A percentile compares a stretch with the other conserved stretches of the same genome.
phyloP scores from a whole-genome alignment of 768 basidiomycete genomes.

The Auricularia auricula-judae region DNA sequence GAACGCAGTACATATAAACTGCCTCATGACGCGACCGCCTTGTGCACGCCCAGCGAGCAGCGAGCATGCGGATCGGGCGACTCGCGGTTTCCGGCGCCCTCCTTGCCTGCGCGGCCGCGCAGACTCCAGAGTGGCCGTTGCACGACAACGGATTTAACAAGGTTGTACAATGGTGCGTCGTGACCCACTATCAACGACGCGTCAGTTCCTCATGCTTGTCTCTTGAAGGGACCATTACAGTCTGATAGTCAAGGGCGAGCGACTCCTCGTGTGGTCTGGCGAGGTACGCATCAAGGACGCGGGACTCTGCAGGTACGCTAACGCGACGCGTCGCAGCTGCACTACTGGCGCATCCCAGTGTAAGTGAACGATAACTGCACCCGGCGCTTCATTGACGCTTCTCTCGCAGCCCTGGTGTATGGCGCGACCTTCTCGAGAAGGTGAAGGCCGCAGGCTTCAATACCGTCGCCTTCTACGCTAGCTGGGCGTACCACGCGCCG shows the following conservation, averaged over 20 bases:
- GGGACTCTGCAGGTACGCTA: neutral
- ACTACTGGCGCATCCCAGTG: neutral
- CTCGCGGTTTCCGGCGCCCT: neutral
- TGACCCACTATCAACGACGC: neutral
- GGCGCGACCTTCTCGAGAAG: slow-evolving; percentile 53
- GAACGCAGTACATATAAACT: no score
- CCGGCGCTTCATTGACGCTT: neutral
- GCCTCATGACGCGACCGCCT: no score
- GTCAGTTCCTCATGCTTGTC: neutral
- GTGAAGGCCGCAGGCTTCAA: slow-evolving; percentile 53
- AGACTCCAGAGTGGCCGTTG: neutral
- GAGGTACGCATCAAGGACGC: neutral
- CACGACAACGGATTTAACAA: neutral
- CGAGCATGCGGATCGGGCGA: no score
- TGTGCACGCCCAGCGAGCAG: no score
- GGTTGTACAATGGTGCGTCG: neutral
- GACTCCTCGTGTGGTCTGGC: neutral
- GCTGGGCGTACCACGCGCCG: slow-evolving; percentile 48
- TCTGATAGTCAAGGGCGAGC: neutral
- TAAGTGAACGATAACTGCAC: neutral
- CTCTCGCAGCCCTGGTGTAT: slow-evolving; percentile 25
- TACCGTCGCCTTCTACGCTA: slow-evolving; percentile 48
- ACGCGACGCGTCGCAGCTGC: neutral
- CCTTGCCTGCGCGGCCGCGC: neutral
- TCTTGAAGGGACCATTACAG: neutral